These are phyloP conservation scores for Penicillium sp. DNA, from an alignment of 2,329 filamentous ascomycete species.

Conservation along the genomic window DNA sequence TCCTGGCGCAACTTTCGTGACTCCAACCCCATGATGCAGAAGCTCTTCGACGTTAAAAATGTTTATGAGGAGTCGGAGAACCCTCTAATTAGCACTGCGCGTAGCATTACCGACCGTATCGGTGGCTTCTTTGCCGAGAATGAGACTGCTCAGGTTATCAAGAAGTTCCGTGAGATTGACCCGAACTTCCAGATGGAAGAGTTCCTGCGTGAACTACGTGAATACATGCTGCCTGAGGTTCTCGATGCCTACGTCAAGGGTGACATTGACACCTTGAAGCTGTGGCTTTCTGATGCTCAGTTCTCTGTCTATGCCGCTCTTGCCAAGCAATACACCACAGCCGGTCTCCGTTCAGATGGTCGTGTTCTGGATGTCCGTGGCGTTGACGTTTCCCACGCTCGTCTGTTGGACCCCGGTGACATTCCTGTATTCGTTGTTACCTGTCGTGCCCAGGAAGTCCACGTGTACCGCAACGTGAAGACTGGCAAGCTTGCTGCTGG, in stretches of 20 bases:
- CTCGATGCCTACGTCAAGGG: conserved; percentile 98
- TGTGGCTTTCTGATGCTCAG: conserved; percentile 95
- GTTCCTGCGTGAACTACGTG: conserved; percentile 90
- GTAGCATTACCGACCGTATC: conserved; percentile 89
- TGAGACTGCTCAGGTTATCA: conserved; percentile 95
- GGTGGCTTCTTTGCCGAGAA: conserved; percentile 98
- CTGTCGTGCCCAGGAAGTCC: conserved; percentile 94
- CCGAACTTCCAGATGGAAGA: conserved; percentile 92
- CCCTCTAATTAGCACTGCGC: conserved; percentile 85
- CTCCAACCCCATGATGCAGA: conserved; percentile 81
- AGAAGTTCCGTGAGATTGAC: conserved; percentile 96
- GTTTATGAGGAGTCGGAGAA: conserved; percentile 97
- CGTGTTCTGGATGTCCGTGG: conserved; percentile 92
- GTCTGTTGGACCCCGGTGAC: conserved; percentile 50
- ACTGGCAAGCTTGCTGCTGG: conserved; percentile 84
- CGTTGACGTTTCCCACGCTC: conserved; percentile 67
- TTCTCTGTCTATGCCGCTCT: conserved; percentile 97
- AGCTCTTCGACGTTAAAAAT: conserved; percentile 79
- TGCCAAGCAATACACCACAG: conserved; percentile 91
- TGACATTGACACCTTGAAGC: conserved; percentile 82
- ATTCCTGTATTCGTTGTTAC: conserved; percentile 93
- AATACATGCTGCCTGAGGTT: conserved; percentile 96
- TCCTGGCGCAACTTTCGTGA: conserved; percentile 97
- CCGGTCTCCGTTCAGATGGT: conserved; percentile 90
- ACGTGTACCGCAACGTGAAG: conserved; percentile 93